Evolutionary conservation across 257 asterid species (phyloP), one percentile per base, ranked within the genome.

Genomic region (Leptodermis oblonga): DNA sequence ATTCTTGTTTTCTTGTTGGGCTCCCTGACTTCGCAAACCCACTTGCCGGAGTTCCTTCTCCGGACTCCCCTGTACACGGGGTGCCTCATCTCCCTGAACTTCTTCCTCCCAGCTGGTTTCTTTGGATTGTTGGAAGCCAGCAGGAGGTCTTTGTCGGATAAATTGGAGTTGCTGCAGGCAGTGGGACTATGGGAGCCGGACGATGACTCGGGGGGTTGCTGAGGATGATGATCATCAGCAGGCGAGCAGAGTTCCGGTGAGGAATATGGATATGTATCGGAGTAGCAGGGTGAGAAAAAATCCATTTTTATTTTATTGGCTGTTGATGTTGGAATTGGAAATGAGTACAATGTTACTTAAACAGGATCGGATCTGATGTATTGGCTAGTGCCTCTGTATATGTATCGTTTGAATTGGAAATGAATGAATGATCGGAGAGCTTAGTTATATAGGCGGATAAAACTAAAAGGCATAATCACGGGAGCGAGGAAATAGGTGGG

Each of bases 1-100:
- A 90, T 90, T 60, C 96, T 84, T 0, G 96, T 31, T 33, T 87
- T 81, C 81, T 85, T 89, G 61, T 87, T 87, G 3, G 95, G 96
- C 58, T 85, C 96, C 33, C 96, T 78, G 4, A 87, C 78, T 54
- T 85, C 96, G 41, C 89, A 82, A 0, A 85, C 96, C 96, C 96
- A 85, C 64, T 87, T 87, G 0, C 89, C 90, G 23, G 90, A 83
- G 37, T 80, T 80, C 67, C 95, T 76, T 22, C 68, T 75, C 43
- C 92, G 67, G 14, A 89, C 82, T 18, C 96, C 90, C 65, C 92
- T 68, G 80, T 84, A 87, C 15, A 87, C 85, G 0, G 90, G 92
- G 80, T 89, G 96, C 62, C 92, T 79, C 5, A 93, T 89, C 78
- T 89, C 96, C 0, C 82, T 74, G 58, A 89, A 86, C 76, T 83